phyloP scores from a whole-genome alignment of 2,329 filamentous ascomycete genomes.

The Trichoderma afroharzianum region DNA sequence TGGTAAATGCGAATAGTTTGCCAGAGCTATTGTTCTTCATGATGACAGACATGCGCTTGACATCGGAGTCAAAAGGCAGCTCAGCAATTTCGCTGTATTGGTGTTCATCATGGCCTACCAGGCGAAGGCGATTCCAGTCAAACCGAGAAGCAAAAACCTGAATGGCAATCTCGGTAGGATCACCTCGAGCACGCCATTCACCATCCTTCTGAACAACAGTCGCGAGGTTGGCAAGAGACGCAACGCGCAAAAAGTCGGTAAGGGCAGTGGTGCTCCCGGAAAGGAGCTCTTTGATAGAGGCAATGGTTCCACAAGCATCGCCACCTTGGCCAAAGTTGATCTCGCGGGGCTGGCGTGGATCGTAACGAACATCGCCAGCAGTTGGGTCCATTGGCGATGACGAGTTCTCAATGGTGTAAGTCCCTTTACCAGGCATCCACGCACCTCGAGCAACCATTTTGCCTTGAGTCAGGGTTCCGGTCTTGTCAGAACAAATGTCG shows the following conservation, averaged over 20 bases:
- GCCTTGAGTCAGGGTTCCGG: background rate
- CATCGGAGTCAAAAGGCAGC: background rate
- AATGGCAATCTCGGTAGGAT: slow-evolving; percentile 66
- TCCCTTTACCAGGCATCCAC: background rate
- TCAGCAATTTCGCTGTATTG: background rate
- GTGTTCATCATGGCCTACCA: slow-evolving; percentile 58
- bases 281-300: slow-evolving; percentile 22
- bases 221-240: background rate
- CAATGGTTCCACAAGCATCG: slow-evolving; percentile 27
- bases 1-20: background rate
- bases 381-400: background rate
- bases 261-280: background rate
- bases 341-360: background rate
- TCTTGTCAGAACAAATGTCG: background rate
- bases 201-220: slow-evolving; percentile 50
- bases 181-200: slow-evolving; percentile 61
- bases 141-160: slow-evolving; percentile 71
- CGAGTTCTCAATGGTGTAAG: background rate
- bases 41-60: background rate
- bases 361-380: background rate
- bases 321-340: slow-evolving; percentile 21
- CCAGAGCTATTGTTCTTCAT: background rate
- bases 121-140: slow-evolving; percentile 54
- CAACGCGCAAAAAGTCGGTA: background rate
- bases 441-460: background rate